Percentiles rank a stretch among this genome's conserved stretches.
phyloP scores from a whole-genome alignment of 768 basidiomycete genomes.

The Sarcodon sp. region DNA sequence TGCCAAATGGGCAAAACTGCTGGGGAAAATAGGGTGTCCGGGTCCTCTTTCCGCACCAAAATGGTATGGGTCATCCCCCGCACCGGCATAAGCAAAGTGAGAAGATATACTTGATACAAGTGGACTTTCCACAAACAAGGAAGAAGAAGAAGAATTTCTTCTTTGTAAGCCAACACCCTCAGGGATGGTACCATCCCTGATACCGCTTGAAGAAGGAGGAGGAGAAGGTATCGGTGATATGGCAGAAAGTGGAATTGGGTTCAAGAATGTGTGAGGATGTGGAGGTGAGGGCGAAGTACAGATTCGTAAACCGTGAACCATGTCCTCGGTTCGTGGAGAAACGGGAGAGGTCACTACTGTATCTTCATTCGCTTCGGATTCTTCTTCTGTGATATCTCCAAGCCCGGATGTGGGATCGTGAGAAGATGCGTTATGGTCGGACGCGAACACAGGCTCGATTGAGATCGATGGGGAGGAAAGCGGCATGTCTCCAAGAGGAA shows the following conservation, averaged over 20 bases:
- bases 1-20: slow-evolving; percentile 60
- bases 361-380: slow-evolving; percentile 11
- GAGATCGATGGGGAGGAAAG: slow-evolving; percentile 2
- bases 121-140: not conserved
- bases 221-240: not conserved
- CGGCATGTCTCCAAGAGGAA: not conserved
- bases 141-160: not conserved
- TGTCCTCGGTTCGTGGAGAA: slow-evolving; percentile 16
- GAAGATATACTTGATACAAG: not conserved
- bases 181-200: not conserved
- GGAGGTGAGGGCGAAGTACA: slow-evolving; percentile 5
- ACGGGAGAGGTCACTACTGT: slow-evolving; percentile 17
- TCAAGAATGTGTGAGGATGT: not conserved
- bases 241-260: not conserved
- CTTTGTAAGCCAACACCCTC: not conserved
- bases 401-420: slow-evolving; percentile 3
- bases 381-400: slow-evolving; percentile 4
- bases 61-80: slow-evolving; percentile 25
- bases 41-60: slow-evolving; percentile 50
- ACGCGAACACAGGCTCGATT: slow-evolving; percentile 21
- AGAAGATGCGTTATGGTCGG: slow-evolving; percentile 7
- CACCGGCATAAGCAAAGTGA: not conserved
- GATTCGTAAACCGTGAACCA: slow-evolving; percentile 17
- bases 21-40: slow-evolving; percentile 73
- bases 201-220: not conserved